phyloP scores from a whole-genome alignment of 1,284 basidiomycete species.

The Trametes hirsuta region DNA sequence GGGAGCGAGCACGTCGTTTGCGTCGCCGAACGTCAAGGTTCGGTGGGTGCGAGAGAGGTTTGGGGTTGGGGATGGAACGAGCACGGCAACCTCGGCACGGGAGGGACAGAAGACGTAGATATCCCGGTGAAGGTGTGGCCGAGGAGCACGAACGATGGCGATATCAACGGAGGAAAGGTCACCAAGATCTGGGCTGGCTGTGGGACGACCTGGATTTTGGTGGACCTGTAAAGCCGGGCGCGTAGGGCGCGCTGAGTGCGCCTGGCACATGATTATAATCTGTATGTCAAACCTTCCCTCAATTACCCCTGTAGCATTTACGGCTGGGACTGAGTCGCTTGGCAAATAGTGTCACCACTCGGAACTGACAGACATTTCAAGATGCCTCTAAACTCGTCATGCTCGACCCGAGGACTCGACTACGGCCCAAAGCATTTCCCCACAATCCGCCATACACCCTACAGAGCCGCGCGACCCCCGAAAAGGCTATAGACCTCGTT shows the following conservation, averaged over 20 bases:
- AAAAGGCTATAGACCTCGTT: background rate
- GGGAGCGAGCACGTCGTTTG: conserved; percentile 84
- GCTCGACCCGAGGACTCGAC: too few relatives aligned
- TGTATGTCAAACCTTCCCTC: background rate
- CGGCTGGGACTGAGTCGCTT: too few relatives aligned
- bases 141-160: conserved; percentile 1
- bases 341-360: too few relatives aligned
- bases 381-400: too few relatives aligned
- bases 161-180: conserved; percentile 12
- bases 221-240: conserved; percentile 17
- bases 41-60: conserved; percentile 47
- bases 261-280: background rate
- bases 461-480: background rate
- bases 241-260: too few relatives aligned
- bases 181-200: conserved; percentile 65
- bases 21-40: conserved; percentile 20
- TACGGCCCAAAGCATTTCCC: background rate
- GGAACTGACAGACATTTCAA: too few relatives aligned
- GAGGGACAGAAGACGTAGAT: conserved; percentile 55
- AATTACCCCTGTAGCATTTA: background rate
- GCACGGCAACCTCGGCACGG: conserved; percentile 86
- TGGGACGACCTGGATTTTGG: conserved; percentile 74
- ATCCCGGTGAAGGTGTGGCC: conserved; percentile 60
- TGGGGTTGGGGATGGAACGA: conserved; percentile 97
- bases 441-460: too few relatives aligned